Conservation (phyloP, 177 flowering plant species). For the Telopea speciosissima region DNA sequence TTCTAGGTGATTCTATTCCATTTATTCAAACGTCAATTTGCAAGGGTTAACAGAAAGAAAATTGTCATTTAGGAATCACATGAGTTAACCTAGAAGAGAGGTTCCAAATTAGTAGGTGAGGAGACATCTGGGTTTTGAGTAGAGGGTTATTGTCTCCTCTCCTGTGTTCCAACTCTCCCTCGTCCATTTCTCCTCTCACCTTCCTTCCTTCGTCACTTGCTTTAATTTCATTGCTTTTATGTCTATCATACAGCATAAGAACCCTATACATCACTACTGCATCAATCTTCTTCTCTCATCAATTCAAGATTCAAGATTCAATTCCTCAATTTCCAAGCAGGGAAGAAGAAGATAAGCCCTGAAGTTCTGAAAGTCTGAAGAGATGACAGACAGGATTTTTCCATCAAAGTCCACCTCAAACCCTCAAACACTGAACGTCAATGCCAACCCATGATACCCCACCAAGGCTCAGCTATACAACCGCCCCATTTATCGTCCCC, state of each 20-base stretch:
- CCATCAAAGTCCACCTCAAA: slow-evolving; percentile 34
- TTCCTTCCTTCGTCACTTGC: not conserved
- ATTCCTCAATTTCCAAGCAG: no score
- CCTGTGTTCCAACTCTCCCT: no score
- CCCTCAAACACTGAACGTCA: slow-evolving; percentile 10
- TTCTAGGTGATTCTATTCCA: not conserved
- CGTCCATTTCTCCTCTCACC: not conserved
- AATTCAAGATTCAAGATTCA: slow-evolving; percentile 5
- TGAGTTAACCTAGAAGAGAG: not conserved
- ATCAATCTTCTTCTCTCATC: slow-evolving; percentile 2
- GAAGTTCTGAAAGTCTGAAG: slow-evolving; percentile 2
- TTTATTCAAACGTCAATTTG: not conserved
- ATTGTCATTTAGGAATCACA: not conserved
- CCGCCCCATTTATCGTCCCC: slow-evolving; percentile 73
- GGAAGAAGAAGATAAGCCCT: no score
- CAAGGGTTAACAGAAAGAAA: not conserved
- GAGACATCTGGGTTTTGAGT: slow-evolving; percentile 11
- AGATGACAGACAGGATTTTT: no score
- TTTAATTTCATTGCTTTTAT: no score
- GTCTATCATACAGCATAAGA: not conserved
- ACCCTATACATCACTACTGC: not conserved
- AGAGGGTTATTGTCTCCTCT: not conserved
- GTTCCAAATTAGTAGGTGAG: not conserved
- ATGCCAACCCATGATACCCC: slow-evolving; percentile 31
- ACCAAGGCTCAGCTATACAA: slow-evolving; percentile 53